Evolutionary conservation across 2,329 filamentous ascomycete species (phyloP).

Genomic region (Fusarium equiseti): DNA sequence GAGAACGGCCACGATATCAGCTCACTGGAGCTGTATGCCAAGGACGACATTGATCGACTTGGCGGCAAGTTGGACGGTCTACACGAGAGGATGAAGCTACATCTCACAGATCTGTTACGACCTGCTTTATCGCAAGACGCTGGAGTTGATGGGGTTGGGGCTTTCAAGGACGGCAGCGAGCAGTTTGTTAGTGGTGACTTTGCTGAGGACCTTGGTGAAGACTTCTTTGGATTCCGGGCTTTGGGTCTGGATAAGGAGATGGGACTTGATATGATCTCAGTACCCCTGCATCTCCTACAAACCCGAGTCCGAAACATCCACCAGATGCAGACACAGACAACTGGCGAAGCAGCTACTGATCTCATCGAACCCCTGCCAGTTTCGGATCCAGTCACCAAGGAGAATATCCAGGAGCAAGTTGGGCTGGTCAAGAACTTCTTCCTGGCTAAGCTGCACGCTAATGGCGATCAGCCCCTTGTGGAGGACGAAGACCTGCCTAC

Average conservation of each 20-base stretch:
- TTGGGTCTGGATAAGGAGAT: conserved; percentile 93
- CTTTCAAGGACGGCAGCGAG: conserved; percentile 96
- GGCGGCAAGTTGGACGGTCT: conserved; percentile 82
- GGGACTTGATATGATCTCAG: conserved; percentile 86
- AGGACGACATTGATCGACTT: conserved; percentile 91
- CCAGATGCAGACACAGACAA: conserved; percentile 78
- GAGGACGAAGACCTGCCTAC: conserved; percentile 95
- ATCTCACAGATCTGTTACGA: conserved; percentile 92
- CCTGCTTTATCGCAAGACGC: conserved; percentile 83
- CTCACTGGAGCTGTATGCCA: conserved; percentile 85
- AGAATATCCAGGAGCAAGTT: conserved; percentile 83
- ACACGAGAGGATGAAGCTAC: conserved; percentile 93
- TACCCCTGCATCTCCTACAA: conserved; percentile 93
- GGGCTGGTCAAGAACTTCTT: conserved; percentile 94
- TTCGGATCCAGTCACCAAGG: conserved; percentile 81
- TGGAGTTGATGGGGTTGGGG: conserved; percentile 84
- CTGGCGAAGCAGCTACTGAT: conserved; percentile 67
- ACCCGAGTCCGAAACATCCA: conserved; percentile 88
- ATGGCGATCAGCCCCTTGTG: conserved; percentile 81
- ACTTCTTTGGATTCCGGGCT: conserved; percentile 98
- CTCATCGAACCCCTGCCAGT: conserved; percentile 76
- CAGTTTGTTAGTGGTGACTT: conserved; percentile 98
- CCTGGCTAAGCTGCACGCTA: conserved; percentile 86
- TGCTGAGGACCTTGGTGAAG: conserved; percentile 95
- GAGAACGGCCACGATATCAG: conserved; percentile 88